Evolutionary conservation across 768 basidiomycete species (phyloP).

Genomic region (Exidia glandulosa): DNA sequence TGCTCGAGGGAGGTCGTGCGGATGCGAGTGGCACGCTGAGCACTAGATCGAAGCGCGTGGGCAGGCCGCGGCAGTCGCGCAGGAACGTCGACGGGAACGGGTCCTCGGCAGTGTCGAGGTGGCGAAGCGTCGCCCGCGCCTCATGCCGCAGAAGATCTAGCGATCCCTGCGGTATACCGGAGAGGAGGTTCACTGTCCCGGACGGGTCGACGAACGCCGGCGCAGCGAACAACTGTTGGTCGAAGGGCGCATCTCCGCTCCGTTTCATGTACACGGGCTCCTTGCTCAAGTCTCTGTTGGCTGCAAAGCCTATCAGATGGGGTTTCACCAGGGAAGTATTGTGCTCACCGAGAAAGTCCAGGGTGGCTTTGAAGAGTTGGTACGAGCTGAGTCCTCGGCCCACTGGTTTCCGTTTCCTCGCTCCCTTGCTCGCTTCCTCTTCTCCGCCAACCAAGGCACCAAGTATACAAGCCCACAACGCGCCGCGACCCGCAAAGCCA

Average conservation of each 20-base stretch:
- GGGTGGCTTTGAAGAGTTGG: constrained; percentile 74
- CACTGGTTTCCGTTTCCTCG: constrained; percentile 36
- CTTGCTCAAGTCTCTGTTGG: constrained; percentile 54
- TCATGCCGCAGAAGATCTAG: constrained; percentile 69
- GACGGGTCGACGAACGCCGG: constrained; percentile 71
- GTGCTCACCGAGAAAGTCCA: constrained; percentile 70
- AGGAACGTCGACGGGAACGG: constrained; percentile 65
- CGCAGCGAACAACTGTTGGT: constrained; percentile 44
- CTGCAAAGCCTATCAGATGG: constrained; percentile 25
- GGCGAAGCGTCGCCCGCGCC: constrained; percentile 59
- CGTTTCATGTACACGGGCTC: constrained; percentile 50
- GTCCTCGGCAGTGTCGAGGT: constrained; percentile 47
- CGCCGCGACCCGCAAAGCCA: constrained; percentile 55
- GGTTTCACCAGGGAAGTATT: background rate
- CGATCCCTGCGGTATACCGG: constrained; percentile 64
- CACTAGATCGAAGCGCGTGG: constrained; percentile 62
- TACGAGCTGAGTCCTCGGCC: constrained; percentile 83
- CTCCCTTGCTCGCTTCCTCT: constrained; percentile 26
- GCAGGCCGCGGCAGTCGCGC: constrained; percentile 51
- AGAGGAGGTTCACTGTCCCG: constrained; percentile 66
- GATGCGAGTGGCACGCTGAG: constrained; percentile 23
- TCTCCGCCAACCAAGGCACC: constrained; percentile 58
- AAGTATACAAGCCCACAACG: constrained; percentile 59
- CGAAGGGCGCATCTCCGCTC: constrained; percentile 35
- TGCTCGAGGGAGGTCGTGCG: background rate